These are phyloP conservation scores for Megacollybia marginata DNA, from an alignment of 768 basidiomycete species.

Conservation along the genomic window DNA sequence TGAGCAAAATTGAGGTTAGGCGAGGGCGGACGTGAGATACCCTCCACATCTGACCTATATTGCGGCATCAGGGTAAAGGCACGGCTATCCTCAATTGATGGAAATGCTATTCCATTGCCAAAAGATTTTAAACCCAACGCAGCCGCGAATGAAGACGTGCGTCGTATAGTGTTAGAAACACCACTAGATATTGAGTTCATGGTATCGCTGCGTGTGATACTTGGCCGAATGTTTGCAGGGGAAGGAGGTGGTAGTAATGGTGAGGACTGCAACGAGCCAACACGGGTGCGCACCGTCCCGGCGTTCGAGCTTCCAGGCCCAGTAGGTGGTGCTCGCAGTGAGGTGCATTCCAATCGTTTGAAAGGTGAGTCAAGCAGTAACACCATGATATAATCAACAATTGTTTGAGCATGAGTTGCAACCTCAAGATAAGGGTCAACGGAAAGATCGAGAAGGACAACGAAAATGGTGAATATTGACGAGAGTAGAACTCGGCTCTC, in stretches of 20 bases:
- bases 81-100: slow-evolving; percentile 48
- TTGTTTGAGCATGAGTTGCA: slow-evolving; percentile 81
- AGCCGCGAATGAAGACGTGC: slow-evolving; percentile 78
- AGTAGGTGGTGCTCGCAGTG: slow-evolving; percentile 46
- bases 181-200: slow-evolving; percentile 55
- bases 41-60: slow-evolving; percentile 11
- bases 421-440: slow-evolving; percentile 93
- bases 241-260: slow-evolving; percentile 38
- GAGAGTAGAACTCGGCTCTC: slow-evolving; percentile 80
- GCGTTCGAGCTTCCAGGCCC: slow-evolving; percentile 29
- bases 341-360: slow-evolving; percentile 59
- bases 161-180: slow-evolving; percentile 60
- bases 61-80: slow-evolving; percentile 24
- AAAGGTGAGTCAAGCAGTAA: slow-evolving; percentile 88
- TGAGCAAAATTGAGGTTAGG: slow-evolving; percentile 73
- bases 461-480: slow-evolving; percentile 92
- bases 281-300: slow-evolving; percentile 26
- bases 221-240: slow-evolving; percentile 40
- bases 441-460: slow-evolving; percentile 81
- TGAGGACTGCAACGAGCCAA: slow-evolving; percentile 46
- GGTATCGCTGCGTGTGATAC: slow-evolving; percentile 51
- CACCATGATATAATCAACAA: slow-evolving; percentile 89
- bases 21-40: slow-evolving; percentile 60
- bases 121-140: slow-evolving; percentile 50
- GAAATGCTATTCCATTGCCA: slow-evolving; percentile 66